These are phyloP conservation scores for Populus hybrid DNA, from an alignment of 441 rosid species.

Conservation along the genomic window DNA sequence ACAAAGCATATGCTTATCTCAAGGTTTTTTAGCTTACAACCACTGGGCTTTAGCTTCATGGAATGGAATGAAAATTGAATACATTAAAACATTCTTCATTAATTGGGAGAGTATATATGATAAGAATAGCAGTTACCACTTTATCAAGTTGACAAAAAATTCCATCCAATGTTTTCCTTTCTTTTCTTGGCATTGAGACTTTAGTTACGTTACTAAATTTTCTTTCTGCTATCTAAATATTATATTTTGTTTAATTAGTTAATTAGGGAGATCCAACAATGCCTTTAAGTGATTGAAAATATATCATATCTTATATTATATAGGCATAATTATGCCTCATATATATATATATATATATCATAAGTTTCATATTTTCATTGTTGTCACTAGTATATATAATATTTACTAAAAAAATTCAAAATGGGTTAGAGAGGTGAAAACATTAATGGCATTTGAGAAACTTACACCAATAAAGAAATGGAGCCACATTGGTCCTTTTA, in stretches of 20 bases:
- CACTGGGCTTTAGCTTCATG: not conserved
- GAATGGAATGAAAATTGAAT: not conserved
- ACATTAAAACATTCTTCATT: not conserved
- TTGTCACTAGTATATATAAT: no score
- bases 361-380: no score
- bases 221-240: not conserved
- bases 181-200: not conserved
- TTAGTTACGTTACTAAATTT: not conserved
- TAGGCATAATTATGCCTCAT: no score
- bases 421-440: not conserved
- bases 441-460: slow-evolving; percentile 5
- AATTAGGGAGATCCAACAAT: no score
- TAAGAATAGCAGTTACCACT: not conserved
- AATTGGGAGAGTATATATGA: not conserved
- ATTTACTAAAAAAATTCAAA: not conserved
- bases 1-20: not conserved
- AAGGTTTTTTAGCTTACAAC: not conserved
- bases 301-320: no score
- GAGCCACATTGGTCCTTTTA: slow-evolving; percentile 95
- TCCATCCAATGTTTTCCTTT: not conserved
- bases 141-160: not conserved
- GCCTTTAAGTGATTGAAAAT: no score
- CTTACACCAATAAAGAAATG: slow-evolving; percentile 96
- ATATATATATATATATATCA: no score
- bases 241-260: not conserved